Evolutionary conservation across 2,329 filamentous ascomycete species (phyloP).

Genomic region (Botrytis hyacinthi): DNA sequence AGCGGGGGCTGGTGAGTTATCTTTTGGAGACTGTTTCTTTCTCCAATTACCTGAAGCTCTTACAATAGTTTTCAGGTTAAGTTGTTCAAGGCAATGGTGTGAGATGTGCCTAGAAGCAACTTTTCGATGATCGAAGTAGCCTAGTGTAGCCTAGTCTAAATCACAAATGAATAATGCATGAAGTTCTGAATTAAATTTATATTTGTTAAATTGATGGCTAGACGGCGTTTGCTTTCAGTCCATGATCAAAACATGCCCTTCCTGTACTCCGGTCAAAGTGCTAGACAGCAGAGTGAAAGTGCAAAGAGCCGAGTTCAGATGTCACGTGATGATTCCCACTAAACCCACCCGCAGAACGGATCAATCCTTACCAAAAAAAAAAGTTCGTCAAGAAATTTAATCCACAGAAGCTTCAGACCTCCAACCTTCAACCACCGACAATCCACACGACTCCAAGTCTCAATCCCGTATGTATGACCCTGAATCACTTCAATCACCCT

Average conservation of each 20-base stretch:
- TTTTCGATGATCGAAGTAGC: conserved; percentile 34
- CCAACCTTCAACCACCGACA: not conserved
- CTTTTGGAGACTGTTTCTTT: conserved; percentile 25
- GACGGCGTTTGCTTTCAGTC: not conserved
- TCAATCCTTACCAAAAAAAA: conserved; percentile 3
- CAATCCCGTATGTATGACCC: not conserved
- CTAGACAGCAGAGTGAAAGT: too few relatives aligned
- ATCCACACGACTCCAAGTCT: not conserved
- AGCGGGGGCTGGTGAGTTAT: conserved; percentile 30
- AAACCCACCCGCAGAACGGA: not conserved
- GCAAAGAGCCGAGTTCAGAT: not conserved
- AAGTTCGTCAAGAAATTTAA: conserved; percentile 18
- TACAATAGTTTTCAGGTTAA: conserved; percentile 21
- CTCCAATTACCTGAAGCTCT: conserved; percentile 26
- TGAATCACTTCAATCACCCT: not conserved
- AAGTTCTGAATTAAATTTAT: conserved; percentile 28
- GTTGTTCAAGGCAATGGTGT: conserved; percentile 17
- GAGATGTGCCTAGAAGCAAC: conserved; percentile 26
- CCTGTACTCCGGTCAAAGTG: not conserved
- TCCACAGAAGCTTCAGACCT: conserved; percentile 8
- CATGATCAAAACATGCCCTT: not conserved
- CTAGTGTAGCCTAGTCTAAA: conserved; percentile 35
- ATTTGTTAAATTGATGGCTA: not conserved
- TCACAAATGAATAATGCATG: conserved; percentile 38
- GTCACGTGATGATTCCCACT: not conserved